Conservation (phyloP, 768 basidiomycete genomes). For the Rhodotorula babjevae region DNA sequence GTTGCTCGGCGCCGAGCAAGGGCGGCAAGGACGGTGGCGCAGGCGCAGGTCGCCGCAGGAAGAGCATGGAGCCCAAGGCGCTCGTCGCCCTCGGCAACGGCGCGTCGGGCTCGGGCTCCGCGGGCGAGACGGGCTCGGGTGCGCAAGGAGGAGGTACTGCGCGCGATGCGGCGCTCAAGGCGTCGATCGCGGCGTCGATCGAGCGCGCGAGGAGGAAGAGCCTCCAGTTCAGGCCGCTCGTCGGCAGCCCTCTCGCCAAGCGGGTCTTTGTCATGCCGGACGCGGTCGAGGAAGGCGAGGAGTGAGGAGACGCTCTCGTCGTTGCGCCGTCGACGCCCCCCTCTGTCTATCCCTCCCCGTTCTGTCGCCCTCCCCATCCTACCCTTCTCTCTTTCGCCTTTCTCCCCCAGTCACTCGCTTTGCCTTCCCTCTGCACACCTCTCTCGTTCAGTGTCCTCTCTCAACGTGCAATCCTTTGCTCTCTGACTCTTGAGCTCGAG, state of each 20-base stretch:
- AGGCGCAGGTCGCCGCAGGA: conserved; percentile 4
- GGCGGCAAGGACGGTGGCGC: background rate
- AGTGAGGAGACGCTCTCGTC: background rate
- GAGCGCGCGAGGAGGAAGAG: conserved; percentile 31
- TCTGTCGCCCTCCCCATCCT: background rate
- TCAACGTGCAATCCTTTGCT: no score
- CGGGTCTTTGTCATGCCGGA: conserved; percentile 29
- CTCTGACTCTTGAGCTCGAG: no score
- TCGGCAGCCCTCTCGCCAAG: conserved; percentile 36
- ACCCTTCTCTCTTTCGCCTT: background rate
- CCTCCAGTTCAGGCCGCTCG: conserved; percentile 28
- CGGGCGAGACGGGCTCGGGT: background rate
- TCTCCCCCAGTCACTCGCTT: background rate
- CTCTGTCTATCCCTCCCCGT: no score
- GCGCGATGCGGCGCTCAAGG: conserved; percentile 17
- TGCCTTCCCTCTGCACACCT: background rate
- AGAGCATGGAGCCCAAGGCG: conserved; percentile 39
- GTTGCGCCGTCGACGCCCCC: background rate
- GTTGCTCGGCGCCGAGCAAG: background rate
- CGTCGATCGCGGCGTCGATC: conserved; percentile 36
- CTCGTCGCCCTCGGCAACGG: conserved; percentile 25
- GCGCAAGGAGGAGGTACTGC: no score
- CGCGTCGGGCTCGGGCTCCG: background rate
- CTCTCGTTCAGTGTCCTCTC: no score
- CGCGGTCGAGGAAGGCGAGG: background rate